These are phyloP conservation scores for Colletotrichum liaoningense DNA, from an alignment of 2,329 filamentous ascomycete species.

Conservation along the genomic window DNA sequence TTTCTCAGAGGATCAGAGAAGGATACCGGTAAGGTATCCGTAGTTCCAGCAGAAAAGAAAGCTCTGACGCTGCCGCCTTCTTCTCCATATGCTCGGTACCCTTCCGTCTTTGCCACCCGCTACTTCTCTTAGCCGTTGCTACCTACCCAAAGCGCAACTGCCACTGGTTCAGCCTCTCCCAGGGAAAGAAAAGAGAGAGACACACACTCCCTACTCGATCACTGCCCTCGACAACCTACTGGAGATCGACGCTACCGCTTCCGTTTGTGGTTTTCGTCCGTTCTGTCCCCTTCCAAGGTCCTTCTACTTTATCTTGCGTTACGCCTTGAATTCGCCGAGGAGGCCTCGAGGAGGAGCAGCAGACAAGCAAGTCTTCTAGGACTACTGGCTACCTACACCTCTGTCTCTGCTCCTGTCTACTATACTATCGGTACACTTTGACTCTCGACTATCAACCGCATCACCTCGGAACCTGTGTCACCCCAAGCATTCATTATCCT, in stretches of 20 bases:
- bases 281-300: conserved; percentile 11
- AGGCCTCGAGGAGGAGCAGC: conserved; percentile 7
- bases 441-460: not conserved
- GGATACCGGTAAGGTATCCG: too few species aligned
- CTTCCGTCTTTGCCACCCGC: not conserved
- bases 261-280: conserved; percentile 10
- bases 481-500: not conserved
- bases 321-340: not conserved
- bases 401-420: not conserved
- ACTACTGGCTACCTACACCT: not conserved
- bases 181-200: not conserved
- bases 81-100: not conserved
- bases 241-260: conserved; percentile 32
- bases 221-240: not conserved
- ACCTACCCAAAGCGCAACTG: not conserved
- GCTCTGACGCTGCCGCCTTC: not conserved
- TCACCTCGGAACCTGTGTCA: not conserved
- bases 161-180: conserved; percentile 1
- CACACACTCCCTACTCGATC: conserved; percentile 5
- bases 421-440: not conserved
- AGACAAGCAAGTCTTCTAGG: conserved; percentile 15
- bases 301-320: not conserved
- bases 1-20: not conserved
- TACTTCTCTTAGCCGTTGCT: not conserved
- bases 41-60: not conserved